These are phyloP conservation scores for Dactylonectria estremocensis DNA, from an alignment of 2,329 filamentous ascomycete species.

Conservation along the genomic window DNA sequence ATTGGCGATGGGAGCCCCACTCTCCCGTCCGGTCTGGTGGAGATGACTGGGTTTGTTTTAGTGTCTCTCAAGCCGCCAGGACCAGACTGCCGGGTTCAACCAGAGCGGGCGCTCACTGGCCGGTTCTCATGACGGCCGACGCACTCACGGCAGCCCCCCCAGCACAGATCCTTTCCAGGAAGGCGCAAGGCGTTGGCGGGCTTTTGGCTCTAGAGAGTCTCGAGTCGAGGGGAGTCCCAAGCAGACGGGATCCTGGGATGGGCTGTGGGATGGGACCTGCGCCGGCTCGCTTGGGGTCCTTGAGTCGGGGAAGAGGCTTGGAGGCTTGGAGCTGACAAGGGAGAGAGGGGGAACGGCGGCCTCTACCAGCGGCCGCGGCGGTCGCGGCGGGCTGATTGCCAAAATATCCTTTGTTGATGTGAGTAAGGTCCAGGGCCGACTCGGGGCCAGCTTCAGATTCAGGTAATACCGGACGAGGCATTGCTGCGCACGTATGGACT, in stretches of 20 bases:
- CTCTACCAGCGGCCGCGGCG: constrained; percentile 32
- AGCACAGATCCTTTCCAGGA: constrained; percentile 14
- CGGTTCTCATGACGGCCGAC: constrained; percentile 29
- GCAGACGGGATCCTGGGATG: constrained; percentile 15
- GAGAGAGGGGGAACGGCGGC: constrained; percentile 25
- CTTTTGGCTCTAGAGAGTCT: neutral
- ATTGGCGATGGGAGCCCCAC: constrained; percentile 29
- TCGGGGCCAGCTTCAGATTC: constrained; percentile 26
- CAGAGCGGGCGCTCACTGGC: constrained; percentile 42
- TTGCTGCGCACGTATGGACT: constrained; percentile 1
- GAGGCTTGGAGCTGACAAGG: constrained; percentile 2
- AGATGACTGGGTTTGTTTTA: constrained; percentile 46
- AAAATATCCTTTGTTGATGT: constrained; percentile 5
- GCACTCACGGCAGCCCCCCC: constrained; percentile 18
- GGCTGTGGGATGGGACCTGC: constrained; percentile 12
- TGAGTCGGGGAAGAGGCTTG: constrained; percentile 9
- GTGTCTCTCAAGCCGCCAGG: constrained; percentile 51
- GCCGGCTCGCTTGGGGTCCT: constrained; percentile 2
- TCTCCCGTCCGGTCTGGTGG: constrained; percentile 44
- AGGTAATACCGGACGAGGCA: constrained; percentile 12
- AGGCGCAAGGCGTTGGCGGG: neutral
- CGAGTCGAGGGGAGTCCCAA: constrained; percentile 11
- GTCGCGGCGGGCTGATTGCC: constrained; percentile 31
- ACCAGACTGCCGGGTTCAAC: constrained; percentile 53
- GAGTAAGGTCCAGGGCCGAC: constrained; percentile 1